Conservation (phyloP, 345 rosid species). For the Salix caprea region DNA sequence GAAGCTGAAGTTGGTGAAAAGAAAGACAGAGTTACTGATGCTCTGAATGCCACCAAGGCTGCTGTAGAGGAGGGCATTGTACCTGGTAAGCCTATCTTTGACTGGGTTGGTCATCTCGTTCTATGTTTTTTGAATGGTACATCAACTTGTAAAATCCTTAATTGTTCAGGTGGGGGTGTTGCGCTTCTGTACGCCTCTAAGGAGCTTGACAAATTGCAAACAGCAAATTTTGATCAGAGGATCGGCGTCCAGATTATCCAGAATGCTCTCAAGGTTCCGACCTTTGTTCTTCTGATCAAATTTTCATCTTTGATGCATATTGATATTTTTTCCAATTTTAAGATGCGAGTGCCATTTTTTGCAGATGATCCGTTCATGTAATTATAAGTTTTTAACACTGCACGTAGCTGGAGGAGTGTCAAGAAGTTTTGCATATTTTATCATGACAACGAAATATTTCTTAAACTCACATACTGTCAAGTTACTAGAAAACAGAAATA, state of each 20-base stretch:
- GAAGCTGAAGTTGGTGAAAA: conserved; percentile 29
- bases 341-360: too few relatives aligned
- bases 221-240: conserved; percentile 29
- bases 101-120: not conserved
- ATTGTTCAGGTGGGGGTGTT: conserved; percentile 26
- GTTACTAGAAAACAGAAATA: too few relatives aligned
- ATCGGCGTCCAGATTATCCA: conserved; percentile 31
- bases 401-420: too few relatives aligned
- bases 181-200: conserved; percentile 30
- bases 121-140: not conserved
- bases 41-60: conserved; percentile 30
- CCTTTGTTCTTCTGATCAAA: not conserved
- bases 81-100: conserved; percentile 13
- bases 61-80: conserved; percentile 33
- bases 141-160: not conserved
- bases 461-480: too few relatives aligned
- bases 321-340: not conserved
- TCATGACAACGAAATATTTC: too few relatives aligned
- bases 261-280: conserved; percentile 26
- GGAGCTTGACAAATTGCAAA: conserved; percentile 26
- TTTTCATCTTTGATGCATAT: not conserved
- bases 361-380: too few relatives aligned
- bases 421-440: too few relatives aligned
- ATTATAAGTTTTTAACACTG: too few relatives aligned
- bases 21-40: conserved; percentile 32